Evolutionary conservation across 192 early-diverging fungal genomes (phyloP), one percentile per base, ranked within the genome.

Genomic region (Coemansia sp.): DNA sequence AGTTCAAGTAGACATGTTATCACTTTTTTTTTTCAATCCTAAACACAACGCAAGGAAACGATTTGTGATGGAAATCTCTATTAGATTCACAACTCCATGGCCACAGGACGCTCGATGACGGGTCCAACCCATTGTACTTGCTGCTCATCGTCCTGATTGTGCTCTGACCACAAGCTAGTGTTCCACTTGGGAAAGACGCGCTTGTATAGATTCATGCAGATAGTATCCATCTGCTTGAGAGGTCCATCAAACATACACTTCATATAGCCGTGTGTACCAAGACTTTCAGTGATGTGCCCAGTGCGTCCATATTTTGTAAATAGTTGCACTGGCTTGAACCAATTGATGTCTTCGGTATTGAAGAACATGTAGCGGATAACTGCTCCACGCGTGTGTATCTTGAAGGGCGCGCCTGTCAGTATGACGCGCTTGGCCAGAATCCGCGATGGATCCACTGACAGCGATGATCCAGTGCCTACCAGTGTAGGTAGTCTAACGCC

Each of bases 341-440:
- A 99, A 63, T 85, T 78, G 51, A 97, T 86, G 80, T 99, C 96
- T 19, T 94, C 90, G 21, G 92, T 85, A 72, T 90, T 91, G 76
- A 94, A 97, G 86, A 98, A 97, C 96, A 98, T 98, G 80, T 86
- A 95, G 51, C 96, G 90, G 55, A 98, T 85, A 10, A 97, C 95
- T 8, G 93, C 94, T 30, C 89, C 85, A 26, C 91, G 89, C 76
- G 92, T 94, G 84, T 97, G 87, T 62, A 97, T 86, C 78, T 96
- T 96, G 87, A 86, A 97, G 26, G 95, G 94, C 66, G 96, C 89
- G 44, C 95, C 97, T 1, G 94, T 96, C 32, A 98, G 86, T 44
- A 96, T 84, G 28, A 97, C 88, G 41, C 95, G 90, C 79, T 97
- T 98, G 68, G 95, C 93, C 58, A 97, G 81, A 69, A 98, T 94